Evolutionary conservation across 306 rosid genomes (phyloP).

Genomic region (Vigna angularis): DNA sequence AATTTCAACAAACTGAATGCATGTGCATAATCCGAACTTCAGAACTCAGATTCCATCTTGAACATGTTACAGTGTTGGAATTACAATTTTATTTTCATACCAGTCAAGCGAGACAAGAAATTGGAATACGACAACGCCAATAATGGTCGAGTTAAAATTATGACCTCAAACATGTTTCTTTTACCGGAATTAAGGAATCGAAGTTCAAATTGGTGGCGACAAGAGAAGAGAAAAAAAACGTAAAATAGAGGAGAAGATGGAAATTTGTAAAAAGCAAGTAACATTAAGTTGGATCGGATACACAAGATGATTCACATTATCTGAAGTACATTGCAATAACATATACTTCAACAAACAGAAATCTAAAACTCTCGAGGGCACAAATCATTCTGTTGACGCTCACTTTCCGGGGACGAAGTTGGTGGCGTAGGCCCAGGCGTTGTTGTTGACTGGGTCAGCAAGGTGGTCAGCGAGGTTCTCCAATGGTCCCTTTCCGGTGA

Average conservation of each 20-base stretch:
- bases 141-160: not conserved
- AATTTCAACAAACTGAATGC: not conserved
- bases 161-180: not conserved
- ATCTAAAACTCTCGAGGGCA: constrained; percentile 26
- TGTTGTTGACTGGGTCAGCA: constrained; percentile 97
- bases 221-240: not conserved
- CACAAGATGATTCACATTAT: constrained; percentile 47
- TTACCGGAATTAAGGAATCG: not conserved
- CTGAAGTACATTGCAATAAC: constrained; percentile 27
- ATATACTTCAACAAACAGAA: constrained; percentile 20
- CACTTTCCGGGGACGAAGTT: constrained; percentile 98
- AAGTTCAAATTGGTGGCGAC: not conserved
- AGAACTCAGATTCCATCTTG: too few species aligned
- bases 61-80: too few species aligned
- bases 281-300: constrained; percentile 24
- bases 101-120: too few species aligned
- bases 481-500: constrained; percentile 86
- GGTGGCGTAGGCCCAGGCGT: constrained; percentile 91
- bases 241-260: not conserved
- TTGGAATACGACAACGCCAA: too few species aligned
- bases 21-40: not conserved
- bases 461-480: constrained; percentile 96
- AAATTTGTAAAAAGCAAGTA: not conserved
- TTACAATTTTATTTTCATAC: too few species aligned
- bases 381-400: constrained; percentile 1